Base-by-base conservation (phyloP, 768 basidiomycete genomes). In the Imleria badia region DNA sequence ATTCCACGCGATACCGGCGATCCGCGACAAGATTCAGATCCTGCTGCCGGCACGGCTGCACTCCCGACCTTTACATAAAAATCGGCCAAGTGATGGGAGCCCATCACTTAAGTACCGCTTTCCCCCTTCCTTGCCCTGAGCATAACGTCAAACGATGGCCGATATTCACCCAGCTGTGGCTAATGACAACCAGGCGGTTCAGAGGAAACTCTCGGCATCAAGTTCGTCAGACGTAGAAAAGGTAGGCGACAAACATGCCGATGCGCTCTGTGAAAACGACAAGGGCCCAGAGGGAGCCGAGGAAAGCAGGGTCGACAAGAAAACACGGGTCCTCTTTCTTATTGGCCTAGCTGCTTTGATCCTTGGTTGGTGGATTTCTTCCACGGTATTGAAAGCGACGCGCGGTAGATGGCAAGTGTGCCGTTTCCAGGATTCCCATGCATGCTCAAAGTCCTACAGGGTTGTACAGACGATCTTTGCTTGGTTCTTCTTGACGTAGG, bases 331-430 rank as follows among this genome's bases (percentile, higher is more conserved):
- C n/a, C 72, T 73, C 60, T 66, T 84, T 44, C 73, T 91, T 34
- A 70, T 68, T 44, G 81, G 61, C 15, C 58, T 86, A 1, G 86
- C 85, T 11, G 62, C 76, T 13, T 66, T 85, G 46, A 89, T 94
- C 59, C 74, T 92, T 40, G 91, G 81, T 39, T 94, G 91, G 91
- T 94, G 91, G 91, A 84, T 94, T 34, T 86, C 85, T 55, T 73
- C 91, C 10, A 91, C 82, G 0, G 67, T 91, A 13, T 71, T 93
- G 45, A 61, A 75, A 50, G 83, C 78, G 6, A 92, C 91, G 4
- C 82, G 91, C 48, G 85, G 82, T 69, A 78, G 89, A 74, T 94
- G 91, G 89, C 82, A 72, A 56, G 75, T 54, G 39, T 45, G 13
- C 35, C 31, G 26, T 59, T 55, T 23, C 55, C 23, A 5, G 13